phyloP scores from a whole-genome alignment of 2,329 filamentous ascomycete species.

The Daldinia sp. region DNA sequence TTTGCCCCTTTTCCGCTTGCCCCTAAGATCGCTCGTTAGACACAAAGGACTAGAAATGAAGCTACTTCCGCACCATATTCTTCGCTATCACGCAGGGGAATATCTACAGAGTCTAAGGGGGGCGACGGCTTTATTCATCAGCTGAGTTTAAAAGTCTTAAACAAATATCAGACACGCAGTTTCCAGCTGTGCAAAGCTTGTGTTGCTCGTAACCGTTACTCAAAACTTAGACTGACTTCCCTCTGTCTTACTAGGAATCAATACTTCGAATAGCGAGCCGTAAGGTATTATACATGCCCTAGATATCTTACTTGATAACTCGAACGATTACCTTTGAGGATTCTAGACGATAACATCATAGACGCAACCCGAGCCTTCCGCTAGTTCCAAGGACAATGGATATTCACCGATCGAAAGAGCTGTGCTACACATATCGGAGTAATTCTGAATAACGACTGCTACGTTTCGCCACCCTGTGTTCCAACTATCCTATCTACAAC shows the following conservation, averaged over 20 bases:
- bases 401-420: background rate
- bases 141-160: background rate
- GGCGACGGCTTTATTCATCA: background rate
- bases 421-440: background rate
- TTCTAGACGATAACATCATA: background rate
- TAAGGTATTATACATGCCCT: too few relatives aligned
- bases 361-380: background rate
- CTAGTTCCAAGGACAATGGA: background rate
- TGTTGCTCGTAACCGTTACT: background rate
- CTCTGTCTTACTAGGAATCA: background rate
- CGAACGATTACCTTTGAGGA: background rate
- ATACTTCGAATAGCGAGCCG: background rate
- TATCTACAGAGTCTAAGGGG: too few relatives aligned
- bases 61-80: background rate
- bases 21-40: background rate
- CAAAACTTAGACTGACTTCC: background rate
- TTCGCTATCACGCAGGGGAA: background rate
- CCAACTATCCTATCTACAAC: background rate
- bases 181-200: background rate
- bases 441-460: background rate
- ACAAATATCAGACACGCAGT: background rate
- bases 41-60: background rate
- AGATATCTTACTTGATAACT: background rate
- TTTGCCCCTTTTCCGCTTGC: constrained; percentile 6
- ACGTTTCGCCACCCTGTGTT: background rate